Percentiles rank a stretch among this genome's conserved stretches.
Conservation (phyloP, 2,329 filamentous ascomycete genomes). For the Mycosphaerella sp. region DNA sequence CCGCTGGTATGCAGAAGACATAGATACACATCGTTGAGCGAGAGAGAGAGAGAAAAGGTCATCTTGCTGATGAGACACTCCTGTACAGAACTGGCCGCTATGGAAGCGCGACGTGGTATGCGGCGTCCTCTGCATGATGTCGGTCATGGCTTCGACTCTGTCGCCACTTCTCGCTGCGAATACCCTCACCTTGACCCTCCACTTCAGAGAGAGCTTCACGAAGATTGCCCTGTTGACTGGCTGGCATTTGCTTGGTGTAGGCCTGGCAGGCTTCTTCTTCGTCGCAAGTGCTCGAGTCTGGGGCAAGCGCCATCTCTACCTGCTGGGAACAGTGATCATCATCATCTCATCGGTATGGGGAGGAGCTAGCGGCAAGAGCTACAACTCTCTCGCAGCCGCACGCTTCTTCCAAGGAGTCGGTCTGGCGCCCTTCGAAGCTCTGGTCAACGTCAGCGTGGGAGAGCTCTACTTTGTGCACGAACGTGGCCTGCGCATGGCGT, state of each 20-base stretch:
- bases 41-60: constrained; percentile 9
- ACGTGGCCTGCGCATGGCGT: constrained; percentile 76
- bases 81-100: constrained; percentile 68
- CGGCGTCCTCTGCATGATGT: constrained; percentile 67
- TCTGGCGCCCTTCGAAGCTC: constrained; percentile 79
- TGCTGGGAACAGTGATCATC: constrained; percentile 69
- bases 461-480: constrained; percentile 88
- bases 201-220: constrained; percentile 61
- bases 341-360: constrained; percentile 73
- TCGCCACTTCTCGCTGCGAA: constrained; percentile 85
- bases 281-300: constrained; percentile 83
- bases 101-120: constrained; percentile 81
- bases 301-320: constrained; percentile 85
- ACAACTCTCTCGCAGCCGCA: constrained; percentile 67
- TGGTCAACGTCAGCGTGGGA: constrained; percentile 83
- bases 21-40: not conserved
- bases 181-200: constrained; percentile 67
- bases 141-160: constrained; percentile 76
- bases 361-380: constrained; percentile 60
- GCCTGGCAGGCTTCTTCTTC: constrained; percentile 73
- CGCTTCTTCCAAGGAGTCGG: constrained; percentile 81
- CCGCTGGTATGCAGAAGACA: constrained; percentile 54
- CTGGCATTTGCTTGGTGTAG: constrained; percentile 79
- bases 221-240: constrained; percentile 76
- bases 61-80: too few species aligned